Evolutionary conservation across 2,329 filamentous ascomycete species (phyloP).

Genomic region (Hypoxylon sp.): DNA sequence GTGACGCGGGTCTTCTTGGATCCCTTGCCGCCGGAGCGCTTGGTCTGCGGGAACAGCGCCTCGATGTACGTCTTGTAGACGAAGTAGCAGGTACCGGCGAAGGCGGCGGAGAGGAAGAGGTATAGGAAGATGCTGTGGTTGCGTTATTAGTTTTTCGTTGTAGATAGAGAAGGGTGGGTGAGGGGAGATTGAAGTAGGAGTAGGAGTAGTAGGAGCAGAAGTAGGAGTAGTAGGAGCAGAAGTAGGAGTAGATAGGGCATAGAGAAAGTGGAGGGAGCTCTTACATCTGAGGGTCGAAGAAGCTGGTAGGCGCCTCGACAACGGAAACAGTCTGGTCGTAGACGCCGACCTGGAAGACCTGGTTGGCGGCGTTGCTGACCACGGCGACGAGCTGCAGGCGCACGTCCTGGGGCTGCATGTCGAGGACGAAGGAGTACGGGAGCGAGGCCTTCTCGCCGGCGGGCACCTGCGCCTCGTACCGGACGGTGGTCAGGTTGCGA

Average conservation of each 20-base stretch:
- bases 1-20: conserved; percentile 67
- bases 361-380: conserved; percentile 73
- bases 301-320: conserved; percentile 89
- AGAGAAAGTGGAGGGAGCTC: no score
- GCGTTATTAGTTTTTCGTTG: conserved; percentile 56
- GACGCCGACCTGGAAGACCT: conserved; percentile 80
- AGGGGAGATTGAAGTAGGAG: conserved; percentile 1
- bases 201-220: background rate
- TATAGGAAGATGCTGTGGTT: conserved; percentile 90
- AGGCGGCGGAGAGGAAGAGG: conserved; percentile 83
- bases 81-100: conserved; percentile 88
- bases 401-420: conserved; percentile 93
- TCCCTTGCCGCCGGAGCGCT: conserved; percentile 62
- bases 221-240: background rate
- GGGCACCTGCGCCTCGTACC: conserved; percentile 79
- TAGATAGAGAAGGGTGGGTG: conserved; percentile 52
- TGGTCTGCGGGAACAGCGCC: conserved; percentile 92
- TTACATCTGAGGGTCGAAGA: conserved; percentile 96
- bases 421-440: conserved; percentile 86
- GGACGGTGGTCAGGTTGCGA: conserved; percentile 84
- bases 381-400: conserved; percentile 81
- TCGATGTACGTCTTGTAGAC: conserved; percentile 99
- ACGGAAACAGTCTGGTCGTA: conserved; percentile 87
- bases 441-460: conserved; percentile 81
- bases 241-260: background rate